Evolutionary conservation across 192 early-diverging fungal species (phyloP).

Genomic region (Mortierella alpina): DNA sequence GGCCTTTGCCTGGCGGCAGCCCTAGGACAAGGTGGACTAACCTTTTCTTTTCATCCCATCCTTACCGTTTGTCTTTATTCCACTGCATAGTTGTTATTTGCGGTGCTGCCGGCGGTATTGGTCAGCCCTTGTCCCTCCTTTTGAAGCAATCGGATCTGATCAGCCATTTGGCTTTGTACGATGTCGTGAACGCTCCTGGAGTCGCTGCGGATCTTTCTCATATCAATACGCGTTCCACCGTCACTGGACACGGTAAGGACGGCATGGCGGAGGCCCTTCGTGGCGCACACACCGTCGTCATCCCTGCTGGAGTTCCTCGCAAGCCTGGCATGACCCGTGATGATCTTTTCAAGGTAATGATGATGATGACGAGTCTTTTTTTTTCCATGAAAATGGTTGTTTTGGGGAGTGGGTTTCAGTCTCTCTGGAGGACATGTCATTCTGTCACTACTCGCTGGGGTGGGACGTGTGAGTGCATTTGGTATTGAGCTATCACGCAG

Average conservation of each 20-base stretch:
- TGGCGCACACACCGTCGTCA: slow-evolving; percentile 76
- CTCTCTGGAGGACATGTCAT: too few relatives aligned
- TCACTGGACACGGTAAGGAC: slow-evolving; percentile 61
- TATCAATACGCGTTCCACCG: slow-evolving; percentile 79
- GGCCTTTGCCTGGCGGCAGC: too few relatives aligned
- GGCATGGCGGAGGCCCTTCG: slow-evolving; percentile 54
- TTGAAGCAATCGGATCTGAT: slow-evolving; percentile 90
- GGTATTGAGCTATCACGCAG: too few relatives aligned
- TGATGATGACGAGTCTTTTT: not conserved
- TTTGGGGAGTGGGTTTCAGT: too few relatives aligned
- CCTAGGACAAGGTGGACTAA: not conserved
- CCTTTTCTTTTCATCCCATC: not conserved
- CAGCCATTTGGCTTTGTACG: slow-evolving; percentile 87
- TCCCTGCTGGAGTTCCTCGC: slow-evolving; percentile 72
- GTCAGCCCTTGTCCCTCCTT: slow-evolving; percentile 94
- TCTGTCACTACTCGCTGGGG: too few relatives aligned
- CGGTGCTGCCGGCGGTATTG: slow-evolving; percentile 93
- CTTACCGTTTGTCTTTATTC: not conserved
- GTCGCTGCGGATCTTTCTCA: slow-evolving; percentile 95
- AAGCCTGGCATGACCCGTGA: slow-evolving; percentile 97
- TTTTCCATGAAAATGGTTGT: too few relatives aligned
- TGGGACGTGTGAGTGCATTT: too few relatives aligned
- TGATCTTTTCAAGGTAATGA: slow-evolving; percentile 89
- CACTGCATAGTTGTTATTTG: slow-evolving; percentile 28
- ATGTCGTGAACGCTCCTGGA: slow-evolving; percentile 97